Conservation (phyloP, 2,329 filamentous ascomycete species). For the Metarhizium robertsii region DNA sequence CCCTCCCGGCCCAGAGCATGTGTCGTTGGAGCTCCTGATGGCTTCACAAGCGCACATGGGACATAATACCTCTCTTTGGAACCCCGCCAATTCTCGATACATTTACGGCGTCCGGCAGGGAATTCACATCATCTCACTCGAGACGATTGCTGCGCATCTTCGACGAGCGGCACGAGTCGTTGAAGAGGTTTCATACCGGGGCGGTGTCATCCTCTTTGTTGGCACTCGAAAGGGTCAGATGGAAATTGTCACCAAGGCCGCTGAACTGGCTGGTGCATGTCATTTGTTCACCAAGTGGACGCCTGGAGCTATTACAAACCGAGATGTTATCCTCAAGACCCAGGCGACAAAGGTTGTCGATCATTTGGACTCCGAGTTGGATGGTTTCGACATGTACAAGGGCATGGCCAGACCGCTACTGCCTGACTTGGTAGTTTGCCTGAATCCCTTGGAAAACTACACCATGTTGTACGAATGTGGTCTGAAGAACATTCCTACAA, state of each 20-base stretch:
- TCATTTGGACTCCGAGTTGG: slow-evolving; percentile 52
- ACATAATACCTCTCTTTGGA: slow-evolving; percentile 86
- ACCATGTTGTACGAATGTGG: slow-evolving; percentile 86
- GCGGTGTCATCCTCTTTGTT: slow-evolving; percentile 82
- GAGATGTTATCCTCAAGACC: slow-evolving; percentile 71
- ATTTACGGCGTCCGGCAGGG: slow-evolving; percentile 85
- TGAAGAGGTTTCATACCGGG: slow-evolving; percentile 71
- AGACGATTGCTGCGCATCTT: slow-evolving; percentile 79
- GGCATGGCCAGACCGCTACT: slow-evolving; percentile 56
- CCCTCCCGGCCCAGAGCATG: slow-evolving; percentile 67
- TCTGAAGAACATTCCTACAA: slow-evolving; percentile 79
- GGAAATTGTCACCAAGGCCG: slow-evolving; percentile 70
- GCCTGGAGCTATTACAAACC: slow-evolving; percentile 85
- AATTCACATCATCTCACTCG: slow-evolving; percentile 87
- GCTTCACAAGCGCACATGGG: slow-evolving; percentile 83
- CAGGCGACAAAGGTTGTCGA: slow-evolving; percentile 69
- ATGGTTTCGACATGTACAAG: slow-evolving; percentile 58
- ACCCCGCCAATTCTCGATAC: slow-evolving; percentile 86
- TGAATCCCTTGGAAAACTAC: slow-evolving; percentile 92
- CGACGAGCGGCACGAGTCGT: slow-evolving; percentile 91
- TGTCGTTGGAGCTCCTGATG: slow-evolving; percentile 85
- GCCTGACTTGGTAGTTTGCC: slow-evolving; percentile 83
- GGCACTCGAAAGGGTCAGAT: slow-evolving; percentile 79
- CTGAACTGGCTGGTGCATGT: slow-evolving; percentile 66
- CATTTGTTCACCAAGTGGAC: slow-evolving; percentile 93